Conservation (phyloP, 345 rosid species). For the Anacardium occidentale region DNA sequence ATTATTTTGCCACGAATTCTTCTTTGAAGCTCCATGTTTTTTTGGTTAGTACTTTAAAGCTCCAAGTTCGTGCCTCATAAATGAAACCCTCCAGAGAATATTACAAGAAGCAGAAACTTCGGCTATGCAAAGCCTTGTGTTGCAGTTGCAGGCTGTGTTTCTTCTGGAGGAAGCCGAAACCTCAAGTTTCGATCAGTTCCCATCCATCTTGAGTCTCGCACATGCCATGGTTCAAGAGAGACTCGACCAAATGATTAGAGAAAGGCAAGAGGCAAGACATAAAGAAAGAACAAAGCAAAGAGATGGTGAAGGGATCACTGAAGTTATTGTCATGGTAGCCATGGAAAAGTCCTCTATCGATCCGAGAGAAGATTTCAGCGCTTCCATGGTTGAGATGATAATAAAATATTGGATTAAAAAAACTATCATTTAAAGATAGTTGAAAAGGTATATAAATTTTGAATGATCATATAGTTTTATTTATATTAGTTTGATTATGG, state of each 20-base stretch:
- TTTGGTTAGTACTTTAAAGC: too few relatives aligned
- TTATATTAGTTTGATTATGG: conserved; percentile 63
- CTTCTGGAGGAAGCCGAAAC: conserved; percentile 58
- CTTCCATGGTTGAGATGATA: conserved; percentile 83
- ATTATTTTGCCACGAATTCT: conserved; percentile 24
- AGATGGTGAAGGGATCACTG: conserved; percentile 33
- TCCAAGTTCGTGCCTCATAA: conserved; percentile 2
- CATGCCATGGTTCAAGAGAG: conserved; percentile 89
- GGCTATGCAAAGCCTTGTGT: conserved; percentile 58
- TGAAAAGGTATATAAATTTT: conserved; percentile 69
- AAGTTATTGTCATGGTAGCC: conserved; percentile 80
- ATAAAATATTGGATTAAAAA: conserved; percentile 53
- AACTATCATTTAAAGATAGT: too few relatives aligned
- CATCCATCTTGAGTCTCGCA: conserved; percentile 66
- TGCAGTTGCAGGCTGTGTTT: conserved; percentile 75
- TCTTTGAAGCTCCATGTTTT: conserved; percentile 27
- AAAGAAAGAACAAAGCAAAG: conserved; percentile 34
- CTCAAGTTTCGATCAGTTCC: conserved; percentile 39
- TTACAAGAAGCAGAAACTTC: conserved; percentile 47
- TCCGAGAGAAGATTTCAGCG: conserved; percentile 74
- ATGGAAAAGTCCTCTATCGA: conserved; percentile 76
- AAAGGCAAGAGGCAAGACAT: conserved; percentile 45
- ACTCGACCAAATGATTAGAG: conserved; percentile 75
- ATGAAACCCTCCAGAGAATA: conserved; percentile 35
- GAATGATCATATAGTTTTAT: conserved; percentile 78